Conservation (phyloP, 225 moss, liverwort and hornwort genomes). For the Pseudoscleropodium purum region DNA sequence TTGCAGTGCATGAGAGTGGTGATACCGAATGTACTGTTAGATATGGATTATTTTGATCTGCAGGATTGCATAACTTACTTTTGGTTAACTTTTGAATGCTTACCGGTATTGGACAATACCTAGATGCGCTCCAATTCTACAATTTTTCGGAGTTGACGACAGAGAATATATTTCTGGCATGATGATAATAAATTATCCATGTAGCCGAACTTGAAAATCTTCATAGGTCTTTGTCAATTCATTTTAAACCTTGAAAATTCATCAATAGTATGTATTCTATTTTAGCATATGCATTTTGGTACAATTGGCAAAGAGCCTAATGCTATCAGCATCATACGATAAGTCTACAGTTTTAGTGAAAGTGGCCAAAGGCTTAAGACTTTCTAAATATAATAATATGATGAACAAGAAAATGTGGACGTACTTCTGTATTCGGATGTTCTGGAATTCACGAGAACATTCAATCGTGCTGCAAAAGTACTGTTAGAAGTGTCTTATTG, state of each 20-base stretch:
- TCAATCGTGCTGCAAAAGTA: not conserved
- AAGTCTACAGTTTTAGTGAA: not conserved
- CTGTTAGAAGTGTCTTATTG: not conserved
- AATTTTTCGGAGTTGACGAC: not conserved
- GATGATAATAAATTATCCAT: not conserved
- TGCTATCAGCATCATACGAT: not conserved
- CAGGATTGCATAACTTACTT: not conserved
- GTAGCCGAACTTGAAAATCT: not conserved
- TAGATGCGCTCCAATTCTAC: not conserved
- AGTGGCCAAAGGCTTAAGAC: not conserved
- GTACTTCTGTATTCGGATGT: not conserved
- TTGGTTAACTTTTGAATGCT: too few species aligned
- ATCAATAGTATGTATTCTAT: too few species aligned
- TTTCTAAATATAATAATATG: not conserved
- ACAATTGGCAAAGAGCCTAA: not conserved
- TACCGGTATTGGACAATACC: not conserved
- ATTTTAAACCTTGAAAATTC: too few species aligned
- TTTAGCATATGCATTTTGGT: not conserved
- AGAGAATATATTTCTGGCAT: not conserved
- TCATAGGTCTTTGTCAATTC: not conserved
- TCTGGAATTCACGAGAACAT: not conserved
- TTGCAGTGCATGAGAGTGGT: not conserved
- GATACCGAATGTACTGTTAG: not conserved
- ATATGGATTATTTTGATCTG: not conserved
- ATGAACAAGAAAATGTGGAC: not conserved